These are phyloP conservation scores for Saccharomycopsis javanensis DNA, from an alignment of 805 yeast genomes.

Conservation along the genomic window DNA sequence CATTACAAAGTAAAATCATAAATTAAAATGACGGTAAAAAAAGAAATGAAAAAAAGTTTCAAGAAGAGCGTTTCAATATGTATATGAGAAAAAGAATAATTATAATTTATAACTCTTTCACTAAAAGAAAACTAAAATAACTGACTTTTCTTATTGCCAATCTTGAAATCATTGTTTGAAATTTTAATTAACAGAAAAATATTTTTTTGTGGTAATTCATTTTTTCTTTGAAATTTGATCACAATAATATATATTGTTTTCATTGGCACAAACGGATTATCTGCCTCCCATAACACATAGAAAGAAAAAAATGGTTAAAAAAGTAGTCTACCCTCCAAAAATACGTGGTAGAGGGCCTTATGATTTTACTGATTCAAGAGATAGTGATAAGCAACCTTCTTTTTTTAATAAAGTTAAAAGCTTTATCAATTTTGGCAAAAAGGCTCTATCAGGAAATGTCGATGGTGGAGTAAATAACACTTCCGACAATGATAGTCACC, in stretches of 20 bases:
- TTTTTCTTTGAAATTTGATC: too few relatives aligned
- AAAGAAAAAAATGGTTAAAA: constrained; percentile 13
- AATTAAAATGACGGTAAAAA: neutral
- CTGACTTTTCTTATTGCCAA: too few relatives aligned
- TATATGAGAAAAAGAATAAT: too few relatives aligned
- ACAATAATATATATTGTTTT: too few relatives aligned
- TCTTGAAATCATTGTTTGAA: too few relatives aligned
- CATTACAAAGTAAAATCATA: neutral
- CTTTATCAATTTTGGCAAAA: neutral
- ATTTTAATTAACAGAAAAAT: too few relatives aligned
- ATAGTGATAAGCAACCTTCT: neutral
- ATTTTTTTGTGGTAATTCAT: too few relatives aligned
- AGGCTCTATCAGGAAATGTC: neutral
- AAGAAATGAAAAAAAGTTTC: neutral
- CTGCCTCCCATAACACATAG: too few relatives aligned
- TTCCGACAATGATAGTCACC: neutral
- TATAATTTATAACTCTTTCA: neutral
- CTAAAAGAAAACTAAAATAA: neutral
- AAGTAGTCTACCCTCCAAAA: constrained; percentile 15
- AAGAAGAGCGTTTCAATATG: neutral
- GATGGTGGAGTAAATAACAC: neutral
- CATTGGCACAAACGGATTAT: too few relatives aligned
- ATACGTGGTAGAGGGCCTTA: constrained; percentile 1
- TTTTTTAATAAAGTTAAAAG: constrained; percentile 5
- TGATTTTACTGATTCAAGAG: neutral